Base-by-base conservation (phyloP, 495 filamentous ascomycete species). In the Aspergillus egyptiacus region DNA sequence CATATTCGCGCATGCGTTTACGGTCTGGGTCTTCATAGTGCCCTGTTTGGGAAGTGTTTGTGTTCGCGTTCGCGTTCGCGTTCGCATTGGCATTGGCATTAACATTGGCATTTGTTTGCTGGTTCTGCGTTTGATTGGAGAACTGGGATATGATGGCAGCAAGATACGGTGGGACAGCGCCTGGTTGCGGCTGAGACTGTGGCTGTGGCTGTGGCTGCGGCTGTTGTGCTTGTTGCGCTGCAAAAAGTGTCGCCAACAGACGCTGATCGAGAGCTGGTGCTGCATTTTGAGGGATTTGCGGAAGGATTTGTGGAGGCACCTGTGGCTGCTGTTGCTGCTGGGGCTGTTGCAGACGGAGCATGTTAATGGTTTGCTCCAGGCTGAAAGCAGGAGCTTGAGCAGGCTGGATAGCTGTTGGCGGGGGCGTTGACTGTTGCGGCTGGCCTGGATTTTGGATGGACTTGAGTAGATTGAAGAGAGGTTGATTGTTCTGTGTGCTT, bases 81-180 rank as follows among this genome's bases (percentile, higher is more conserved):
- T n/a, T n/a, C n/a, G n/a, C n/a, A n/a, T n/a, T n/a, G n/a, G n/a
- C n/a, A n/a, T n/a, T n/a, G n/a, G n/a, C n/a, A n/a, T n/a, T n/a
- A n/a, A n/a, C n/a, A n/a, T 38, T 61, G 46, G 48, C 48, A 42
- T 53, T 48, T 34, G 46, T 19, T 27, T 58, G 52, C 42, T 65
- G 61, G 38, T 45, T 27, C 24, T 57, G 51, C 41, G 64, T 66
- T 44, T 70, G 69, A 19, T 60, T 63, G 14, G 60, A 51, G 32
- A 77, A 67, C 51, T 74, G 69, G 3, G 74, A 72, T 48, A 82
- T 70, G 15, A 81, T 67, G 14, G 67, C 71, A 37, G 73, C 73
- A 0, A 82, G 64, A 37, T 70, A 67, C 2, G 68, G 63, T 13
- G 63, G 35, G 53, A 72, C 57, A 19, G 10, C 50, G 10, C 65